Evolutionary conservation across 2,329 filamentous ascomycete species (phyloP).

Genomic region (Helotiales sp.): DNA sequence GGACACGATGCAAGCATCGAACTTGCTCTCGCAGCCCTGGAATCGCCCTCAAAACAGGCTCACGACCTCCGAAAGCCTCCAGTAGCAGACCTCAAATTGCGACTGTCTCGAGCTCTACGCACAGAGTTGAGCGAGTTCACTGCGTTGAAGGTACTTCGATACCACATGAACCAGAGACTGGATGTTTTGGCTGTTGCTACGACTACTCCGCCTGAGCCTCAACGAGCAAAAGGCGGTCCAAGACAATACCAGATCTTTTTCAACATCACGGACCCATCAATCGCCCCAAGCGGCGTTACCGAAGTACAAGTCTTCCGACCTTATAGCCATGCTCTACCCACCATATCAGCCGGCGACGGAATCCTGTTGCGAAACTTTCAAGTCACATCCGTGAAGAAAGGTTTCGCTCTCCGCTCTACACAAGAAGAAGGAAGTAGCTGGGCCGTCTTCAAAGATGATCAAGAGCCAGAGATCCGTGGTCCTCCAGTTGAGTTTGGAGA

Average conservation of each 20-base stretch:
- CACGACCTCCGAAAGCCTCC: constrained; percentile 25
- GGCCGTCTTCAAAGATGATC: constrained; percentile 55
- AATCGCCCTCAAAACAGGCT: constrained; percentile 27
- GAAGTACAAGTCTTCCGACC: constrained; percentile 60
- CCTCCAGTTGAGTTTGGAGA: constrained; percentile 58
- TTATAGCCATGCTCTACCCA: constrained; percentile 56
- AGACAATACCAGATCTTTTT: constrained; percentile 61
- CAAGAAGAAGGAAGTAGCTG: constrained; percentile 59
- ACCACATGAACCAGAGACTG: constrained; percentile 47
- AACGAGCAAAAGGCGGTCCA: constrained; percentile 56
- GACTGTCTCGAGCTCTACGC: constrained; percentile 28
- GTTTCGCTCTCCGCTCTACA: constrained; percentile 50
- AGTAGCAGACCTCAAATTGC: constrained; percentile 27
- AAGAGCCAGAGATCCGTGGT: constrained; percentile 53
- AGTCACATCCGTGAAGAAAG: constrained; percentile 51
- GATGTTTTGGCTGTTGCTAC: constrained; percentile 58
- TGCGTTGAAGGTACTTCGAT: constrained; percentile 52
- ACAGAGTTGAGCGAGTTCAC: constrained; percentile 52
- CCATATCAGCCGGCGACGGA: constrained; percentile 55
- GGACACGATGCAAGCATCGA: constrained; percentile 35
- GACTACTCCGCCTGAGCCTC: constrained; percentile 48
- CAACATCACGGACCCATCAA: constrained; percentile 56
- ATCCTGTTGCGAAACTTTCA: constrained; percentile 58
- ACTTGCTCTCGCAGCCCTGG: constrained; percentile 28
- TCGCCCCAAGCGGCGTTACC: constrained; percentile 48